phyloP scores from a whole-genome alignment of 805 yeast genomes.

The Yamadazyma phyllophila region DNA sequence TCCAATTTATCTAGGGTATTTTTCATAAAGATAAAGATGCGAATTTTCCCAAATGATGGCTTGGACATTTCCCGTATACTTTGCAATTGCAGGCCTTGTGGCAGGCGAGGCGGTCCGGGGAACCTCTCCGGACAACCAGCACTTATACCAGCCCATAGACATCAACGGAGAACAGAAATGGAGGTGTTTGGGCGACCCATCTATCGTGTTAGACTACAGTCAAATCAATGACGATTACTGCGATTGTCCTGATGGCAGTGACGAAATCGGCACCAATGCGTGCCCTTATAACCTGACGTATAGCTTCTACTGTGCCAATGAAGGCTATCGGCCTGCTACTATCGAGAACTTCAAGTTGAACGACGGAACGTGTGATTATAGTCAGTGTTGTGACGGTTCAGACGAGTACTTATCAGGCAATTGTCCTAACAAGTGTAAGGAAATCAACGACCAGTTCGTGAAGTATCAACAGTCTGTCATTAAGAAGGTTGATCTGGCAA shows the following conservation, averaged over 20 bases:
- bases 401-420: conserved; percentile 59
- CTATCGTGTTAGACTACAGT: conserved; percentile 54
- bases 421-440: conserved; percentile 58
- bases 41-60: not conserved
- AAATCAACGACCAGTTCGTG: conserved; percentile 42
- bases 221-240: conserved; percentile 87
- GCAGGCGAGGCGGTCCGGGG: conserved; percentile 22
- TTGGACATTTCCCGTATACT: not conserved
- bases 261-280: conserved; percentile 94
- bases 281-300: conserved; percentile 40
- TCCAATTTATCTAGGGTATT: not conserved
- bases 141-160: conserved; percentile 49
- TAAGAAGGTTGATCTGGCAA: conserved; percentile 5
- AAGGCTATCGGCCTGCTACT: conserved; percentile 61
- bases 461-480: conserved; percentile 1
- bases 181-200: conserved; percentile 68
- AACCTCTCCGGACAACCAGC: conserved; percentile 36
- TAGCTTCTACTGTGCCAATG: conserved; percentile 72
- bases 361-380: conserved; percentile 92
- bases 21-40: not conserved
- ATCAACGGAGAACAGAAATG: conserved; percentile 47
- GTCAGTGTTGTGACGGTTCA: conserved; percentile 88
- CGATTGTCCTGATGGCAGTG: conserved; percentile 97
- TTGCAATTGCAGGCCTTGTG: not conserved
- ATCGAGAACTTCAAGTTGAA: conserved; percentile 69